Evolutionary conservation across 2,329 filamentous ascomycete genomes (phyloP).

Genomic region (Alternaria ethzedia): DNA sequence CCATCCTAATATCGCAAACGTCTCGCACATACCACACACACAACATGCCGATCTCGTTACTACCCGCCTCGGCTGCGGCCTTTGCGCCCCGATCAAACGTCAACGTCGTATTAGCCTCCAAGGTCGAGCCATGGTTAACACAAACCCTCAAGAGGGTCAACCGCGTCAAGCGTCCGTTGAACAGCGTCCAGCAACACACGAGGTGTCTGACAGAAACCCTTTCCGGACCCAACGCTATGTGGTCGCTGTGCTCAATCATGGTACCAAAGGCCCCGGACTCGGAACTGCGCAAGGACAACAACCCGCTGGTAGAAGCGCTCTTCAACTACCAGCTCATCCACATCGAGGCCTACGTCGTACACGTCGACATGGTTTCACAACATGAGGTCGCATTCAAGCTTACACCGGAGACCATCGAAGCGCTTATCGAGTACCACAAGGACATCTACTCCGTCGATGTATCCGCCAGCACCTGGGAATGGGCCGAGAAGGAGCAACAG

Average conservation of each 20-base stretch:
- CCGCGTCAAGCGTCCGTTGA: conserved; percentile 93
- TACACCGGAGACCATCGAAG: conserved; percentile 90
- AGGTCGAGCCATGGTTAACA: conserved; percentile 95
- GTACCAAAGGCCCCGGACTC: conserved; percentile 86
- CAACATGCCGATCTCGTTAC: conserved; percentile 85
- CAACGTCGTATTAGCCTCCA: conserved; percentile 90
- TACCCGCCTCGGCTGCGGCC: conserved; percentile 93
- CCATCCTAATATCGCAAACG: conserved; percentile 43
- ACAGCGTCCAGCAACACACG: conserved; percentile 94
- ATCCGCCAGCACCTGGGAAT: conserved; percentile 87
- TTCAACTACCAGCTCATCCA: conserved; percentile 94
- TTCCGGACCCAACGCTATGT: conserved; percentile 88
- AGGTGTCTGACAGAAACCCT: conserved; percentile 94
- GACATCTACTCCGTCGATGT: conserved; percentile 91
- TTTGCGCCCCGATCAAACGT: conserved; percentile 94
- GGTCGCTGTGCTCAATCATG: conserved; percentile 93
- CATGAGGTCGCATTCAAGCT: conserved; percentile 99
- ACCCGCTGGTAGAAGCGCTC: conserved; percentile 83
- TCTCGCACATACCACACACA: conserved; percentile 37
- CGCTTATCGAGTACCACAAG: conserved; percentile 94
- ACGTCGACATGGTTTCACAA: conserved; percentile 97
- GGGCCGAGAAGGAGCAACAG: conserved; percentile 95
- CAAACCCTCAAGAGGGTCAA: conserved; percentile 97
- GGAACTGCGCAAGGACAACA: conserved; percentile 80
- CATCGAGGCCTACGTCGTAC: conserved; percentile 95